Percentiles rank a stretch among this genome's conserved stretches.
Conservation (phyloP, 179 eudicot genomes). For the Amaranthus tricolor region DNA sequence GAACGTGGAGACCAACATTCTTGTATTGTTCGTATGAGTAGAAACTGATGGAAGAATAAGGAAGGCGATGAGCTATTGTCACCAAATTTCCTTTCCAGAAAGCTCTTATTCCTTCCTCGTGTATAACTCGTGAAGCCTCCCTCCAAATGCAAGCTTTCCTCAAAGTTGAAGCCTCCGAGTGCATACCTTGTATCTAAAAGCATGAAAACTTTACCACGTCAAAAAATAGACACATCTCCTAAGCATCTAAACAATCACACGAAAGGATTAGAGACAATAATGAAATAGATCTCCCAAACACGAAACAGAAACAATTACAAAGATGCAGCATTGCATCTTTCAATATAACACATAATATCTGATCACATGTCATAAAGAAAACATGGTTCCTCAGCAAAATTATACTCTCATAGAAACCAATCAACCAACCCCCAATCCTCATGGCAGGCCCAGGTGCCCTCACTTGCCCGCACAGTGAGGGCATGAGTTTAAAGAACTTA, state of each 20-base stretch:
- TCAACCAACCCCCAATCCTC: no score
- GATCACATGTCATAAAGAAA: neutral
- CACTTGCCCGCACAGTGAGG: no score
- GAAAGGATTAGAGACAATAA: neutral
- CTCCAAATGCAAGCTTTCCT: conserved; percentile 56
- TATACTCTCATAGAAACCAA: no score
- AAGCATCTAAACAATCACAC: neutral
- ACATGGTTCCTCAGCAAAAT: neutral
- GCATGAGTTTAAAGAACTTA: no score
- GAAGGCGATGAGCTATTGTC: conserved; percentile 72
- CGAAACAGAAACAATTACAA: no score
- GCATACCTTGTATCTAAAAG: conserved; percentile 65
- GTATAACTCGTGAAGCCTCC: conserved; percentile 53
- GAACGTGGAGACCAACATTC: conserved; percentile 62
- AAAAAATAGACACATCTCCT: neutral
- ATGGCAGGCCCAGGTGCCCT: no score
- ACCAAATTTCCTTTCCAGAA: conserved; percentile 72
- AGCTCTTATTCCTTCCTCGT: conserved; percentile 65
- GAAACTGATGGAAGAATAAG: conserved; percentile 72
- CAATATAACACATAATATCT: neutral
- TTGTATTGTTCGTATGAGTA: conserved; percentile 71
- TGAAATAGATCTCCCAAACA: no score
- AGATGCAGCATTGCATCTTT: neutral
- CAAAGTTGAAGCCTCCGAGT: conserved; percentile 47
- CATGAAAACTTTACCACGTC: neutral